Percentiles rank a stretch among this genome's conserved stretches.
phyloP scores from a whole-genome alignment of 139 green algal genomes.

The Chlorella sp. region DNA sequence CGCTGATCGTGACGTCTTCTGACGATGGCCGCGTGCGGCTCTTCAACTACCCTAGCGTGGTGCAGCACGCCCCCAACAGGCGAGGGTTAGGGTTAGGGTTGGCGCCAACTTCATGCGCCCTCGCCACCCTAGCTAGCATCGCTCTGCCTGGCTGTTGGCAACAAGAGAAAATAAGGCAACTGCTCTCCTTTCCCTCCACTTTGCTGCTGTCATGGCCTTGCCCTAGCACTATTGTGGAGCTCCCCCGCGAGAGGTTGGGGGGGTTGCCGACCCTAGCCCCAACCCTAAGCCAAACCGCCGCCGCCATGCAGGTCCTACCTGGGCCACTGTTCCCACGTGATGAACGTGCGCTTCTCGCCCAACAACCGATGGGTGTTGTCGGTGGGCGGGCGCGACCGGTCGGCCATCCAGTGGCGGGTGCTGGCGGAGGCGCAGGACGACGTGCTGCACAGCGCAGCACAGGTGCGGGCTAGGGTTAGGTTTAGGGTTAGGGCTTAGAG shows the following conservation, averaged over 20 bases:
- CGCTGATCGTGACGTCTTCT: neutral
- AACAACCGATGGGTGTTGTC: slow-evolving; percentile 45
- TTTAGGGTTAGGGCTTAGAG: neutral
- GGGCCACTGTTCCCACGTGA: slow-evolving; percentile 64
- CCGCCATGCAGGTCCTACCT: slow-evolving; percentile 40
- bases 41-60: slow-evolving; percentile 59
- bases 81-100: no score
- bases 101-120: no score
- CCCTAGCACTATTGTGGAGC: no score
- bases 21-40: slow-evolving; percentile 44
- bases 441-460: slow-evolving; percentile 5
- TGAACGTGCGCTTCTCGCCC: slow-evolving; percentile 49
- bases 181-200: no score
- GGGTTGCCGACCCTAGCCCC: no score
- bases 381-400: slow-evolving; percentile 50
- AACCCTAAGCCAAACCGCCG: no score
- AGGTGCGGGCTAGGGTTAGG: slow-evolving; percentile 2
- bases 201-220: no score
- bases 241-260: no score
- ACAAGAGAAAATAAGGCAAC: no score
- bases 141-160: neutral
- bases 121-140: neutral
- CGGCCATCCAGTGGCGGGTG: slow-evolving; percentile 47
- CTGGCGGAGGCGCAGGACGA: slow-evolving; percentile 21
- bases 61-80: slow-evolving; percentile 48